phyloP scores from a whole-genome alignment of 345 rosid species.

The Melaleuca alternifolia region DNA sequence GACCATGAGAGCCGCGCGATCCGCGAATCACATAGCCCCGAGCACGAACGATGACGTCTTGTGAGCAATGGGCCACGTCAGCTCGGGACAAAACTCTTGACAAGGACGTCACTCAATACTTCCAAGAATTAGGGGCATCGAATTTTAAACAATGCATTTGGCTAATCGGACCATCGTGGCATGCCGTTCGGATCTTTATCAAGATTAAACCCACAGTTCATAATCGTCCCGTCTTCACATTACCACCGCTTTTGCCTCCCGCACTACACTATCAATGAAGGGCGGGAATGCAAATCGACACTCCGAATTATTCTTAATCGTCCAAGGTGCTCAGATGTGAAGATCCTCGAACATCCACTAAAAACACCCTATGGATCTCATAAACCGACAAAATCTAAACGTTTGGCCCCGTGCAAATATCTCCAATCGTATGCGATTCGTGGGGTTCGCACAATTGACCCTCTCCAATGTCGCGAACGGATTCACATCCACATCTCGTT shows the following conservation, averaged over 20 bases:
- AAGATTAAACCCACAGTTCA: too few relatives aligned
- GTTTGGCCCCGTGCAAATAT: neutral
- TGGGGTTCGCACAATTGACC: neutral
- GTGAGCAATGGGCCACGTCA: neutral
- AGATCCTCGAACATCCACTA: neutral
- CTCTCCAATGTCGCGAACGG: neutral
- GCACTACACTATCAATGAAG: neutral
- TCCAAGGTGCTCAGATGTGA: neutral
- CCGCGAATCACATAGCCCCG: neutral
- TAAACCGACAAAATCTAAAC: neutral
- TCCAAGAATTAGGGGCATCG: neutral
- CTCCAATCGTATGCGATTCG: neutral
- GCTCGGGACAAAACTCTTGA: neutral
- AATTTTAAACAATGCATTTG: neutral
- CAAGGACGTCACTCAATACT: neutral
- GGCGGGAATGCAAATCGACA: neutral
- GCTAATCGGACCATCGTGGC: neutral
- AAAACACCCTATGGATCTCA: neutral
- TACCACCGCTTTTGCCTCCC: too few relatives aligned
- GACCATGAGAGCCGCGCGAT: too few relatives aligned
- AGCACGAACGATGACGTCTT: neutral
- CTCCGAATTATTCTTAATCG: neutral
- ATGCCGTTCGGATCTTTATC: too few relatives aligned
- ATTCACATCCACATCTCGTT: neutral
- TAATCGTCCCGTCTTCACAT: too few relatives aligned